These are phyloP conservation scores for Mycena epipterygia DNA, from an alignment of 768 basidiomycete species.

Conservation along the genomic window DNA sequence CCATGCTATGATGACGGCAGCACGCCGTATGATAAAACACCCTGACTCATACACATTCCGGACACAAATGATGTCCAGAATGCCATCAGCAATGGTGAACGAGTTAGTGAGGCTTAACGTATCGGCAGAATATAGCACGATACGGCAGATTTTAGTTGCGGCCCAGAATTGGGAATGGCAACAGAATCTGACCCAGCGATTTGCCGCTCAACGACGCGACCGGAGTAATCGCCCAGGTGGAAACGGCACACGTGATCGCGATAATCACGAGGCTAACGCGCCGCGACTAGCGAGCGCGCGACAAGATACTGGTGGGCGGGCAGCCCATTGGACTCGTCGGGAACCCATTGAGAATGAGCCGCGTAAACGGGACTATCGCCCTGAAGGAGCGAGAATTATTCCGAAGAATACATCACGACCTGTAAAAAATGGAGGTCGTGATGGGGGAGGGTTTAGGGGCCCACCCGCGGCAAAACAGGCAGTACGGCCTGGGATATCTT, in stretches of 20 bases:
- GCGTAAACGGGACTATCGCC: neutral
- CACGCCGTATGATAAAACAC: neutral
- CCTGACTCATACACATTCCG: conserved; percentile 7
- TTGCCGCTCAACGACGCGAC: neutral
- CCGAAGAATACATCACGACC: neutral
- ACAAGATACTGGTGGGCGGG: too few species aligned
- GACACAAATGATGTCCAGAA: neutral
- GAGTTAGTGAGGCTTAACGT: neutral
- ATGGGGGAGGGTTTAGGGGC: neutral
- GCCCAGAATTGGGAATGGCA: too few species aligned
- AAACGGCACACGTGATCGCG: too few species aligned
- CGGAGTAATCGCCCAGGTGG: too few species aligned
- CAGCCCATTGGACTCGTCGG: too few species aligned
- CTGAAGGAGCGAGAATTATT: neutral
- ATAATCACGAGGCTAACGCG: too few species aligned
- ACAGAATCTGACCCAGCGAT: neutral
- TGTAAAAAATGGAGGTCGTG: conserved; percentile 2
- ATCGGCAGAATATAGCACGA: neutral
- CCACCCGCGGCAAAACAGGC: neutral
- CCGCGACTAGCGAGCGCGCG: too few species aligned
- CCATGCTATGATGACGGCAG: too few species aligned
- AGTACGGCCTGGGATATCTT: neutral
- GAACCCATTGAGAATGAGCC: neutral
- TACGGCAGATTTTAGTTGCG: neutral
- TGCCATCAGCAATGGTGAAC: neutral